Conservation (phyloP, 2,329 filamentous ascomycete genomes). For the Cercospora sesami region DNA sequence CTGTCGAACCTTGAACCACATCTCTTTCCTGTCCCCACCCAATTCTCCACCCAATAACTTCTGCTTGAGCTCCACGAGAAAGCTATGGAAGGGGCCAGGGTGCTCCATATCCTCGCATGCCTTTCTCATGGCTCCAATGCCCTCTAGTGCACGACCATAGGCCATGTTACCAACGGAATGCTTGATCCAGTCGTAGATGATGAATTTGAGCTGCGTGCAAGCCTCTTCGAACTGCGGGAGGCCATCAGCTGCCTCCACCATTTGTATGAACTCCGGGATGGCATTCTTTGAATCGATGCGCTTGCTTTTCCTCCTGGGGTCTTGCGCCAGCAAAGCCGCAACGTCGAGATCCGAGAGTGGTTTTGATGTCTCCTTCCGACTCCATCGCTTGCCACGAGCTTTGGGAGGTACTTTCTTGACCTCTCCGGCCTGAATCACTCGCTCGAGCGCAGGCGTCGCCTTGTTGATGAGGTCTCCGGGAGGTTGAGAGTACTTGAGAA, state of each 20-base stretch:
- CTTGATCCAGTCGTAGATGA: conserved; percentile 68
- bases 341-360: conserved; percentile 89
- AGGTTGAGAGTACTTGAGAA: conserved; percentile 72
- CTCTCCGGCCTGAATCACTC: conserved; percentile 67
- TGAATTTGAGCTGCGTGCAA: conserved; percentile 69
- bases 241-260: conserved; percentile 60
- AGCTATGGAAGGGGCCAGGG: conserved; percentile 73
- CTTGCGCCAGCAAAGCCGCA: conserved; percentile 70
- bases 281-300: conserved; percentile 70
- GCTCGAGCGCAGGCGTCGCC: conserved; percentile 59
- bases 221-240: conserved; percentile 65
- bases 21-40: conserved; percentile 73
- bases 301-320: conserved; percentile 48
- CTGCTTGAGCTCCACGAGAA: conserved; percentile 69
- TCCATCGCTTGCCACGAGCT: conserved; percentile 58
- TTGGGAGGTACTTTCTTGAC: conserved; percentile 67
- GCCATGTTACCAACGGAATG: conserved; percentile 73
- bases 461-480: conserved; percentile 65
- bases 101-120: conserved; percentile 75
- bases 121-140: conserved; percentile 73
- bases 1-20: conserved; percentile 75
- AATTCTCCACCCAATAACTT: conserved; percentile 68
- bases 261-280: conserved; percentile 86
- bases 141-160: conserved; percentile 74
- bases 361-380: conserved; percentile 63